Conservation (phyloP, 208 protist genomes). For the Angomonas ambiguus region DNA sequence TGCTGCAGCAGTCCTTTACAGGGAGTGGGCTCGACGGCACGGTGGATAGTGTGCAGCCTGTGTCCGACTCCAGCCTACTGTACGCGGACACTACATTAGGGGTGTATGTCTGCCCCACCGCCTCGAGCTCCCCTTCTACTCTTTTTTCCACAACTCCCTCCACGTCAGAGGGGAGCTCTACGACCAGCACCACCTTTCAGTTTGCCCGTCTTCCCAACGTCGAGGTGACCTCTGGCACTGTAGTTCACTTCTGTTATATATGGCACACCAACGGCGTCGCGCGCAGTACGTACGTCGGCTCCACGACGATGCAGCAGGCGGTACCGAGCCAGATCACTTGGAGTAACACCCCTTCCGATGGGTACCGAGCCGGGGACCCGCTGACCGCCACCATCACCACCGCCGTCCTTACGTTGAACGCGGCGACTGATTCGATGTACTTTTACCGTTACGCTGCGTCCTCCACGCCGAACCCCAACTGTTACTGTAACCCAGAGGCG, state of each 20-base stretch:
- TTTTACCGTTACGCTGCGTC: slow-evolving; percentile 68
- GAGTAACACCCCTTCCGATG: slow-evolving; percentile 13
- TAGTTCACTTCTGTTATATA: slow-evolving; percentile 73
- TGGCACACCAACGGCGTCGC: slow-evolving; percentile 33
- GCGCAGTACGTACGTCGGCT: slow-evolving; percentile 57
- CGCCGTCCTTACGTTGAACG: slow-evolving; percentile 29
- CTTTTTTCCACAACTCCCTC: slow-evolving; percentile 36
- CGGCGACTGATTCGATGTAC: slow-evolving; percentile 46
- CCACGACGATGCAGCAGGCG: slow-evolving; percentile 22
- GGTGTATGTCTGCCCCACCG: slow-evolving; percentile 42
- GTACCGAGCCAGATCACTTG: slow-evolving; percentile 44
- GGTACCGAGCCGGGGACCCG: slow-evolving; percentile 40
- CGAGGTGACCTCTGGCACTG: slow-evolving; percentile 13
- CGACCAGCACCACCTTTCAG: slow-evolving; percentile 17
- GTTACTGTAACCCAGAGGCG: slow-evolving; percentile 66
- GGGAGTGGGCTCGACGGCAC: slow-evolving; percentile 39
- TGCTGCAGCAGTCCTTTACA: slow-evolving; percentile 43
- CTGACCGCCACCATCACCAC: slow-evolving; percentile 43
- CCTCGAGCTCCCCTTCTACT: slow-evolving; percentile 23
- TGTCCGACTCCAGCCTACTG: slow-evolving; percentile 31
- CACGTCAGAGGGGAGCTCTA: slow-evolving; percentile 16
- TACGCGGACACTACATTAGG: slow-evolving; percentile 10
- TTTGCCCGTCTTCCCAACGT: slow-evolving; percentile 50
- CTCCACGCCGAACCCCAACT: slow-evolving; percentile 40
- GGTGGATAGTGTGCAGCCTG: slow-evolving; percentile 45